phyloP scores from a whole-genome alignment of 2,329 filamentous ascomycete species.

The Clathrospora elynae region DNA sequence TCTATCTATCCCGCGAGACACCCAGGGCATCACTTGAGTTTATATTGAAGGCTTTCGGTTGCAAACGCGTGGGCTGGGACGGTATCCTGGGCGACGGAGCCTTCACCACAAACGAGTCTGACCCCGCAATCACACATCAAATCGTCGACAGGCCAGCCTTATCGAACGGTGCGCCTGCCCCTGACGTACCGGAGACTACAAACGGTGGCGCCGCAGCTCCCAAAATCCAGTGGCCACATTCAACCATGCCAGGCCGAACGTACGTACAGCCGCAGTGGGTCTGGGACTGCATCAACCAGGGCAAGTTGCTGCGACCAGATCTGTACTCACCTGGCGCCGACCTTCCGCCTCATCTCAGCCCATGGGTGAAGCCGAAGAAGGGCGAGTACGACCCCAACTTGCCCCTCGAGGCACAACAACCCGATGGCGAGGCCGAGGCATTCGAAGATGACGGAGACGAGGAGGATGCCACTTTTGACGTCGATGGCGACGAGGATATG shows the following conservation, averaged over 20 bases:
- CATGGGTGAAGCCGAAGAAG: slow-evolving; percentile 86
- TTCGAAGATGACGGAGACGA: slow-evolving; percentile 61
- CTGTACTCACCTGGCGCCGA: slow-evolving; percentile 88
- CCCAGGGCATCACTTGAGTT: slow-evolving; percentile 91
- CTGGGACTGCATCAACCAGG: slow-evolving; percentile 95
- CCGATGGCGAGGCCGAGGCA: slow-evolving; percentile 79
- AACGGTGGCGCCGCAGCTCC: slow-evolving; percentile 56
- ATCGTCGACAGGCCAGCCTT: slow-evolving; percentile 88
- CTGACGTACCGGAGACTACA: slow-evolving; percentile 55
- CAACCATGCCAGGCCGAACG: slow-evolving; percentile 83
- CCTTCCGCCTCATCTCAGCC: slow-evolving; percentile 91
- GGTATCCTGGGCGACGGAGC: slow-evolving; percentile 86
- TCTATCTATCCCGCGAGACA: slow-evolving; percentile 93
- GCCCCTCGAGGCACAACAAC: slow-evolving; percentile 83
- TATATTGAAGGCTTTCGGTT: slow-evolving; percentile 89
- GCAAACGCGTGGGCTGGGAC: slow-evolving; percentile 96
- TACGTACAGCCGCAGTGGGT: slow-evolving; percentile 99
- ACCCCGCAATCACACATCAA: slow-evolving; percentile 92
- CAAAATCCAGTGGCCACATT: slow-evolving; percentile 61
- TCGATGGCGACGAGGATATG: slow-evolving; percentile 42
- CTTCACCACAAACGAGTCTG: slow-evolving; percentile 86
- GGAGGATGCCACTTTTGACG: slow-evolving; percentile 49
- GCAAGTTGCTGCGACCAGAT: slow-evolving; percentile 83
- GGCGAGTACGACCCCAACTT: slow-evolving; percentile 91
- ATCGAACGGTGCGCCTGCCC: slow-evolving; percentile 49